A percentile compares a stretch with the other conserved stretches of the same genome.
Conservation (phyloP, 1,284 basidiomycete genomes). For the Apiotrichum porosum region DNA sequence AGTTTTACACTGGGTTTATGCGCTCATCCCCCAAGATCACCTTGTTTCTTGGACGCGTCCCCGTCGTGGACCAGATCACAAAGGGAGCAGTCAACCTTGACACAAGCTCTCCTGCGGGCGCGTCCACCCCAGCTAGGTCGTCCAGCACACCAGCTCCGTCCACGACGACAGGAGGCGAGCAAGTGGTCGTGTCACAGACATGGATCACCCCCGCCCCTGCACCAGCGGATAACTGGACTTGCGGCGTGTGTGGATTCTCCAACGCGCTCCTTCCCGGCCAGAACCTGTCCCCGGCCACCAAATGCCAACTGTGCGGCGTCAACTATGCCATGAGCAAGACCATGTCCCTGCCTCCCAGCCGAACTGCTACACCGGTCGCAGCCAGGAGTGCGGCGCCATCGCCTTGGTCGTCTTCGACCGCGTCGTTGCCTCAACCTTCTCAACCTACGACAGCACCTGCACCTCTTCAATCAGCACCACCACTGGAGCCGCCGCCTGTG, state of each 20-base stretch:
- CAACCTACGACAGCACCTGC: too few species aligned
- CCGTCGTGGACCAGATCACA: slow-evolving; percentile 13
- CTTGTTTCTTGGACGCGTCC: slow-evolving; percentile 55
- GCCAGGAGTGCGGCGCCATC: too few species aligned
- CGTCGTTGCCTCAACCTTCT: too few species aligned
- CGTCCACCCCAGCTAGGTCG: not conserved
- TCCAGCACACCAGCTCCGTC: too few species aligned
- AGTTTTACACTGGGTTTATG: slow-evolving; percentile 88
- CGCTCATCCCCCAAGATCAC: slow-evolving; percentile 87
- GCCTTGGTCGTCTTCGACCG: too few species aligned
- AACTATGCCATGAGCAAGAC: slow-evolving; percentile 16
- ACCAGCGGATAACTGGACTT: slow-evolving; percentile 61
- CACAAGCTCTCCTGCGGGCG: too few species aligned
- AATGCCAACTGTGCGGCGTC: slow-evolving; percentile 67
- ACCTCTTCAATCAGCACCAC: not conserved
- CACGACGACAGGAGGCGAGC: too few species aligned
- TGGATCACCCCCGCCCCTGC: too few species aligned
- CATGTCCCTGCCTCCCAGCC: slow-evolving; percentile 6
- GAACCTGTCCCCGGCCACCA: slow-evolving; percentile 52
- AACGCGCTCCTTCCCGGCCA: slow-evolving; percentile 56
- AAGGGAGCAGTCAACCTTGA: too few species aligned
- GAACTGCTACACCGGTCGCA: slow-evolving; percentile 6
- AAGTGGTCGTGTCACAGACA: too few species aligned
- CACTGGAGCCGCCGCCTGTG: not conserved
- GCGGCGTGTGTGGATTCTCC: slow-evolving; percentile 74